Evolutionary conservation across 352 stramenopile species (phyloP).

Genomic region (Phytophthora multivora): DNA sequence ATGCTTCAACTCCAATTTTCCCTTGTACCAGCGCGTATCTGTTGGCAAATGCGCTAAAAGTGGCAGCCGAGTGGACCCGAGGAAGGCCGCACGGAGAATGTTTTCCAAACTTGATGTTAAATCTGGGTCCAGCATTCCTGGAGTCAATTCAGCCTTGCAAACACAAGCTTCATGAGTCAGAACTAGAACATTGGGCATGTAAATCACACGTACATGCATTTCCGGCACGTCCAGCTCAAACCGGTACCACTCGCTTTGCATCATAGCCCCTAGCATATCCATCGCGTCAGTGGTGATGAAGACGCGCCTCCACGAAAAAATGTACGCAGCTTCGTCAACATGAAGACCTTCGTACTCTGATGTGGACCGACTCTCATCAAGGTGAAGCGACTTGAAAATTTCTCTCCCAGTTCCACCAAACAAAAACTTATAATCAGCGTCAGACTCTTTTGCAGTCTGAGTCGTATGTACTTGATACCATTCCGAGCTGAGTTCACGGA

Average conservation of each 20-base stretch:
- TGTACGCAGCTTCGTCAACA: constrained; percentile 12
- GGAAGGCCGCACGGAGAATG: constrained; percentile 36
- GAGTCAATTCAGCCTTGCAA: constrained; percentile 32
- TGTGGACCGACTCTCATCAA: constrained; percentile 6
- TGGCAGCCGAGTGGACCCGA: constrained; percentile 31
- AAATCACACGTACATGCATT: constrained; percentile 34
- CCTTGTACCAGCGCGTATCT: constrained; percentile 38
- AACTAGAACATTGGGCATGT: not conserved
- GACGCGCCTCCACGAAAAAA: constrained; percentile 22
- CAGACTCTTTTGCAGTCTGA: constrained; percentile 23
- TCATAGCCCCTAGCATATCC: constrained; percentile 34
- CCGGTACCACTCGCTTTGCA: constrained; percentile 47
- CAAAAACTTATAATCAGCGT: constrained; percentile 21
- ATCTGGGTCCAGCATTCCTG: constrained; percentile 23
- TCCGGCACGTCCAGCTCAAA: constrained; percentile 35
- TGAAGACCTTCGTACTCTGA: not conserved
- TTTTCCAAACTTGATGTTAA: constrained; percentile 29
- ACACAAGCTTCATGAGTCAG: not conserved
- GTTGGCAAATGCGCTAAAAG: constrained; percentile 36
- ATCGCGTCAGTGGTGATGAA: constrained; percentile 27
- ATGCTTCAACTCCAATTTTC: constrained; percentile 17
- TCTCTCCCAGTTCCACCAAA: constrained; percentile 25
- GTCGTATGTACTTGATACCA: constrained; percentile 37
- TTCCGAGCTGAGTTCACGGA: constrained; percentile 18
- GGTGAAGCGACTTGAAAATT: constrained; percentile 8